Evolutionary conservation across 371 early-diverging fungal species (phyloP).

Genomic region (Dichotomocladium elegans): DNA sequence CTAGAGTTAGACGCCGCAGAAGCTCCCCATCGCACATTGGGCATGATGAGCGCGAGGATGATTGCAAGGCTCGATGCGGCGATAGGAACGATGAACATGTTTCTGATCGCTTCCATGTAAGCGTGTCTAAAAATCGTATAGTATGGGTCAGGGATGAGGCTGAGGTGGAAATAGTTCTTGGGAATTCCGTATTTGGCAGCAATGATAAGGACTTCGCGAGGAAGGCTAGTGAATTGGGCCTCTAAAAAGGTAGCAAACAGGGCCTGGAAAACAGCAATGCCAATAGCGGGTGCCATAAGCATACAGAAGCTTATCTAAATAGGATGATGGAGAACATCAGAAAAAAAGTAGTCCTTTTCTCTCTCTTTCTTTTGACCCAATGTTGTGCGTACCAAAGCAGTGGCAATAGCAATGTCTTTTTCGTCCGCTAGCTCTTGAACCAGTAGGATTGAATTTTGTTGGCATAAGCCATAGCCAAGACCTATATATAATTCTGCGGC

Average conservation of each 20-base stretch:
- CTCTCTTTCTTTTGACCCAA: too few relatives aligned
- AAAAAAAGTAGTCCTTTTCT: not conserved
- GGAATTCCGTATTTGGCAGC: constrained; percentile 25
- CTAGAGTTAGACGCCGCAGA: too few relatives aligned
- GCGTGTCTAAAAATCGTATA: constrained; percentile 42
- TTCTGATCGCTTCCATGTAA: constrained; percentile 52
- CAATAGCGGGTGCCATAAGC: constrained; percentile 32
- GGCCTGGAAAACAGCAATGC: constrained; percentile 34
- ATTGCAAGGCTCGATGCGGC: not conserved
- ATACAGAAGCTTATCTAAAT: constrained; percentile 23
- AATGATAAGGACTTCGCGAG: constrained; percentile 6
- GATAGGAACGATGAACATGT: constrained; percentile 11
- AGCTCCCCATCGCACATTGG: not conserved
- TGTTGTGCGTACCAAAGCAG: constrained; percentile 48
- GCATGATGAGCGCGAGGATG: not conserved
- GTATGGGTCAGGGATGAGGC: constrained; percentile 20
- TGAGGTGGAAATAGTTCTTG: constrained; percentile 22
- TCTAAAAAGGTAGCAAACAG: constrained; percentile 15
- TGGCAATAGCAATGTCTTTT: constrained; percentile 59
- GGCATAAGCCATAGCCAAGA: constrained; percentile 57
- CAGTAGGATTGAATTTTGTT: constrained; percentile 59
- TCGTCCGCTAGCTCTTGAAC: constrained; percentile 50
- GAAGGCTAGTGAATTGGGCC: constrained; percentile 11
- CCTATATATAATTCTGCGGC: not conserved
- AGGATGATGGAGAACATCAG: not conserved